A percentile compares a stretch with the other conserved stretches of the same genome.
These are phyloP conservation scores for Boeremia exigua DNA, from an alignment of 2,329 filamentous ascomycete species.

Conservation along the genomic window DNA sequence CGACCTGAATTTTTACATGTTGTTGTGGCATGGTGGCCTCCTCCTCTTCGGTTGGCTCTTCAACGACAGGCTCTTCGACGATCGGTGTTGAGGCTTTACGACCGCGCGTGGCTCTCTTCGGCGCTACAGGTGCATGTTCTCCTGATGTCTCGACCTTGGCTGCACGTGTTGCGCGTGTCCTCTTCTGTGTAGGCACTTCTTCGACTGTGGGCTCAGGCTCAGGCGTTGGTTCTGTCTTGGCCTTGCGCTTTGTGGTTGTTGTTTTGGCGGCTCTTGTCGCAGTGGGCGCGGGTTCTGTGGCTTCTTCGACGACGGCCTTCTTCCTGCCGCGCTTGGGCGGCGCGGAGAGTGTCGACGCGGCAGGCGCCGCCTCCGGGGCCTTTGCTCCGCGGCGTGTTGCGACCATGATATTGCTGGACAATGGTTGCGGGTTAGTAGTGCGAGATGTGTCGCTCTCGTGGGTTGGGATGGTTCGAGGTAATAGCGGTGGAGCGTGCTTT, in stretches of 20 bases:
- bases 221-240: slow-evolving; percentile 23
- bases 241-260: slow-evolving; percentile 29
- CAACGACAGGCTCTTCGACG: slow-evolving; percentile 19
- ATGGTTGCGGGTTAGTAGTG: slow-evolving; percentile 22
- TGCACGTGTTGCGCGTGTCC: slow-evolving; percentile 32
- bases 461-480: slow-evolving; percentile 18
- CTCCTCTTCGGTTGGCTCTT: slow-evolving; percentile 13
- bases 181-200: slow-evolving; percentile 25
- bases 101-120: slow-evolving; percentile 34
- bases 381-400: slow-evolving; percentile 41
- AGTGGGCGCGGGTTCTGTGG: slow-evolving; percentile 24
- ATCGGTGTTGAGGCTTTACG: slow-evolving; percentile 26
- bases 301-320: slow-evolving; percentile 32
- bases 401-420: slow-evolving; percentile 33
- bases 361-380: slow-evolving; percentile 30
- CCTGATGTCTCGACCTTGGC: slow-evolving; percentile 27
- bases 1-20: slow-evolving; percentile 30
- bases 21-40: slow-evolving; percentile 23
- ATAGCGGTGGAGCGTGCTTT: slow-evolving; percentile 21
- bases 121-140: slow-evolving; percentile 23
- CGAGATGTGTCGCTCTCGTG: slow-evolving; percentile 14
- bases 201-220: slow-evolving; percentile 12
- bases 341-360: slow-evolving; percentile 36
- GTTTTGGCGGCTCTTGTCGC: slow-evolving; percentile 28
- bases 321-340: slow-evolving; percentile 42